Base-by-base conservation (phyloP, 495 filamentous ascomycete species). In the Talaromyces ruber region DNA sequence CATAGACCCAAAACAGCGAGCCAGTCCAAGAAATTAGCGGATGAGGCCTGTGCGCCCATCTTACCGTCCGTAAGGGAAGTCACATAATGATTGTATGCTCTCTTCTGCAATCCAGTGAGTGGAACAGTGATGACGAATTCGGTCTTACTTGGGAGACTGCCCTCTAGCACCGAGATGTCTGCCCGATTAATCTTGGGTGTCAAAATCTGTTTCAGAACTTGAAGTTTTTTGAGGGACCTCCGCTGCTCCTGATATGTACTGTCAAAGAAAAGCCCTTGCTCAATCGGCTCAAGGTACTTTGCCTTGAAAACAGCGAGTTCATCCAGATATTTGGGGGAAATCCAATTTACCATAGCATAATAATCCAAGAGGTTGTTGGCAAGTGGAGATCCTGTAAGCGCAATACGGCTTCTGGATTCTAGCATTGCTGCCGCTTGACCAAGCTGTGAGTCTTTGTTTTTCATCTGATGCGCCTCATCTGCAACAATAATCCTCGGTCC, bases 271-370 rank as follows among this genome's bases (percentile, higher is more conserved):
- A 92, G 78, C 0, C 93, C 93, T 30, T 79, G 72, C 25, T 83
- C 71, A 62, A 98, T 97, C 0, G 91, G 90, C 14, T 84, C 81
- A 4, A 84, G 77, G 65, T 88, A 98, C 26, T 84, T 79, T 0
- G 76, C 69, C 43, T 75, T 77, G 70, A 98, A 98, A 67, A 91
- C 85, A 0, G 61, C 62, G 3, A 74, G 65, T 6, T 81, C 78
- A 16, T 89, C 91, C 4, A 97, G 78, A 65, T 89, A 96, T 28
- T 81, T 82, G 2, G 91, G 88, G 4, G 90, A 84, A 34, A 94
- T 85, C 92, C 92, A 98, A 59, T 93, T 85, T 56, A 98, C 87
- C 84, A 96, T 88, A 7, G 86, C 71, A 66, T 86, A 91, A 67
- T 96, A 96, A 63, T 98, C 92, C 45, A 78, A 70, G 2, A 97